Percentiles rank a stretch among this genome's conserved stretches.
Evolutionary conservation across 2,329 filamentous ascomycete genomes (phyloP).

Genomic region (Fusarium transvaalense): DNA sequence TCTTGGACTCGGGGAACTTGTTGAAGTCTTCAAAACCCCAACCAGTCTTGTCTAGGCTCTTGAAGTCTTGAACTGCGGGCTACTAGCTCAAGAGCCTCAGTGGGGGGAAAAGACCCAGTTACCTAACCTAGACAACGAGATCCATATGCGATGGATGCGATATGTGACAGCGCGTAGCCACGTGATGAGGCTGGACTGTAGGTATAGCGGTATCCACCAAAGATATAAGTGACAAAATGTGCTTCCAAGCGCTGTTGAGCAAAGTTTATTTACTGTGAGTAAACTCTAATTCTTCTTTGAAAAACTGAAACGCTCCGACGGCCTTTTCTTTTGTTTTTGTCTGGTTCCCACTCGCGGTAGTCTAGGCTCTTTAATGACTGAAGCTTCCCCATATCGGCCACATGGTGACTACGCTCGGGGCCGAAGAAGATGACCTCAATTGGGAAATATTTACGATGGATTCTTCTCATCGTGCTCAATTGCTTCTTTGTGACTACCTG

Average conservation of each 20-base stretch:
- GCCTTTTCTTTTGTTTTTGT: background rate
- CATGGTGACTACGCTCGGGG: conserved; percentile 5
- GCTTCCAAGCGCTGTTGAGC: background rate
- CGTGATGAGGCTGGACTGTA: conserved; percentile 39
- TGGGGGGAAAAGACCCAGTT: background rate
- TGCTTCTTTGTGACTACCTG: background rate
- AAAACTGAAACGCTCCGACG: background rate
- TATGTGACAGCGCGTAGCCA: conserved; percentile 45
- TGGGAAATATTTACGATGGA: conserved; percentile 6
- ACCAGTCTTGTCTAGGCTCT: conserved; percentile 39
- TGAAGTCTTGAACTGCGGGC: conserved; percentile 3
- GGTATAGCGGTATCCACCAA: background rate
- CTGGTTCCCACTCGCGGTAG: background rate
- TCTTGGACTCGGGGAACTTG: conserved; percentile 12
- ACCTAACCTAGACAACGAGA: background rate
- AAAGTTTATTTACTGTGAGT: background rate
- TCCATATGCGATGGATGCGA: conserved; percentile 11
- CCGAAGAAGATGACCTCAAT: conserved; percentile 1
- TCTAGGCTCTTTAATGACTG: conserved; percentile 1
- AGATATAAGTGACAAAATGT: conserved; percentile 16
- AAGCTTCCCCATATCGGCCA: conserved; percentile 1
- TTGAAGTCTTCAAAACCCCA: conserved; percentile 33
- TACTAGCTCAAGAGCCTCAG: conserved; percentile 6
- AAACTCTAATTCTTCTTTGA: background rate
- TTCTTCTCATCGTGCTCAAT: background rate